Percentiles rank a stretch among this genome's conserved stretches.
These are phyloP conservation scores for Saturnispora halmiae DNA, from an alignment of 805 yeast species.

Conservation along the genomic window DNA sequence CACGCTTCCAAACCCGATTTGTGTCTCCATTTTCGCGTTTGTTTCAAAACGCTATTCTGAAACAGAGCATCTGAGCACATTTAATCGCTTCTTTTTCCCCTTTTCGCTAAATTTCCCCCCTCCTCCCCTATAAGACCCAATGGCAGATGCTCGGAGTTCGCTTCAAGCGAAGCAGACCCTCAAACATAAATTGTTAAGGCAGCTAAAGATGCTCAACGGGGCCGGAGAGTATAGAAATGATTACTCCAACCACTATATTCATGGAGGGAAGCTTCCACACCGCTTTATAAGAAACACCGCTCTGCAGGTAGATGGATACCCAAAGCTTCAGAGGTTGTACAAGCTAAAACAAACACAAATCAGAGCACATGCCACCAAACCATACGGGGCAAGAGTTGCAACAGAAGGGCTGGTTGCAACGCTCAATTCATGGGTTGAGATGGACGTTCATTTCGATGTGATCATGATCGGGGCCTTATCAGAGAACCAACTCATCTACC, in stretches of 20 bases:
- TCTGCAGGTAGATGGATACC: conserved; percentile 74
- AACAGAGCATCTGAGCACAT: too few relatives aligned
- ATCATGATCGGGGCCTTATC: conserved; percentile 85
- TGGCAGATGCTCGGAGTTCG: not conserved
- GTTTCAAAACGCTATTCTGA: too few relatives aligned
- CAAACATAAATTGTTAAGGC: not conserved
- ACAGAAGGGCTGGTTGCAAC: conserved; percentile 47
- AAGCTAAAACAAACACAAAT: conserved; percentile 56
- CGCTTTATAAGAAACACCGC: conserved; percentile 54
- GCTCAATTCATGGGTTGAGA: conserved; percentile 54
- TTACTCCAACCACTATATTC: conserved; percentile 60
- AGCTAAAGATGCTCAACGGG: not conserved
- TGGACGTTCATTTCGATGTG: conserved; percentile 68
- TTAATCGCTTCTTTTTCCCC: too few relatives aligned
- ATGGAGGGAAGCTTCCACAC: conserved; percentile 54
- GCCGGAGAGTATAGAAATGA: conserved; percentile 45
- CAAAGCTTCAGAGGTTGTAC: conserved; percentile 64
- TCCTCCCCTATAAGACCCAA: too few relatives aligned
- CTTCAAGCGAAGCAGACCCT: not conserved
- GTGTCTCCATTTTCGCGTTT: too few relatives aligned
- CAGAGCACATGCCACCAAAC: conserved; percentile 41
- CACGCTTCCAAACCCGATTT: too few relatives aligned
- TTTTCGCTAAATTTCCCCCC: not conserved
- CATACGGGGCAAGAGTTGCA: conserved; percentile 55
- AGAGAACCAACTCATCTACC: conserved; percentile 60